Base-by-base conservation (phyloP, 139 green algal genomes). In the Tetradesmus lagerheimii region DNA sequence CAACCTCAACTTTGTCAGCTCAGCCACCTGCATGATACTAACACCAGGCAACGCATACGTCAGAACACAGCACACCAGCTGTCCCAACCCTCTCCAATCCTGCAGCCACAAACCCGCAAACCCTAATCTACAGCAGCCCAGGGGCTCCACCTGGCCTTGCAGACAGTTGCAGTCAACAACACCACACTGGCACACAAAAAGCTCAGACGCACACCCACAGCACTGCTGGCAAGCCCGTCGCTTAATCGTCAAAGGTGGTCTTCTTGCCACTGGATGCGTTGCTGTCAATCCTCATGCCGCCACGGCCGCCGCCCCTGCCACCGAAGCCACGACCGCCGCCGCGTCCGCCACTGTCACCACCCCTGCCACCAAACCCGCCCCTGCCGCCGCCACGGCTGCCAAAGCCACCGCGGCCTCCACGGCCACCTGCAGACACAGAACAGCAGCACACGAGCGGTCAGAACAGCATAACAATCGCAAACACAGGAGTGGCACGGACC, bases 161-260 rank as follows among this genome's bases (percentile, higher is more conserved):
- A n/a, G n/a, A n/a, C n/a, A n/a, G n/a, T n/a, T n/a, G n/a, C n/a
- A n/a, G n/a, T n/a, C n/a, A n/a, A n/a, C n/a, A n/a, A n/a, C n/a
- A n/a, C n/a, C n/a, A n/a, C n/a, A n/a, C n/a, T n/a, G n/a, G n/a
- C n/a, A n/a, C n/a, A n/a, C n/a, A n/a, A n/a, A n/a, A n/a, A n/a
- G n/a, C n/a, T n/a, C n/a, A n/a, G n/a, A n/a, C n/a, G n/a, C n/a
- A n/a, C 45, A 53, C 11, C 18, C 16, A n/a, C 18, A 67, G 57
- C 57, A 74, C 64, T 75, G 67, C 67, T 39, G 67, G 14, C 67
- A 78, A 39, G 8, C 75, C 25, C 29, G 47, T 25, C 0, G 66
- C 37, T 86, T 83, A 93, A 82, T 95, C 88, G 79, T 95, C 93
- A 34, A 96, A 96, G n/a, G 93, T 92, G 62, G 88, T 92, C 93